Conservation (phyloP, 768 basidiomycete genomes). For the Lactarius hengduanensis region DNA sequence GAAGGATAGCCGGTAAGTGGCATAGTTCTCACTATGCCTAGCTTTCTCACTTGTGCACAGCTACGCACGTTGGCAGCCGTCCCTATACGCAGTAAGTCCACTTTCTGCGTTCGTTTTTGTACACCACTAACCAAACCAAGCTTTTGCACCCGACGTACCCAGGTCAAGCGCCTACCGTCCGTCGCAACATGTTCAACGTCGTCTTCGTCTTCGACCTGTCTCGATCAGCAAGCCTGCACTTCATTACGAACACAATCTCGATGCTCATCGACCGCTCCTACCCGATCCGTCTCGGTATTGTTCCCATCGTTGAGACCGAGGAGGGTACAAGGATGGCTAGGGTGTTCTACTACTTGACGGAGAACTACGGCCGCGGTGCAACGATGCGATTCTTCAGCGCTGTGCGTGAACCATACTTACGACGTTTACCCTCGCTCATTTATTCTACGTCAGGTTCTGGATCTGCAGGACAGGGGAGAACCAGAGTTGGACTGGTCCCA, state of each 20-base stretch:
- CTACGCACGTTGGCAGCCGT: conserved; percentile 52
- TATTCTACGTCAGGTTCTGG: conserved; percentile 3
- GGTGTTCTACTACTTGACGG: conserved; percentile 37
- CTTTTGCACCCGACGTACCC: conserved; percentile 78
- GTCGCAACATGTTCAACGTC: conserved; percentile 79
- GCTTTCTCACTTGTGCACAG: conserved; percentile 33
- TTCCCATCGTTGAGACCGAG: conserved; percentile 61
- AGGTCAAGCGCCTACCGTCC: conserved; percentile 73
- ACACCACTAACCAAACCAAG: conserved; percentile 38
- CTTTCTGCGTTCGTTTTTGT: not conserved
- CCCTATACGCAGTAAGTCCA: conserved; percentile 45
- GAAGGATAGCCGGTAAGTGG: conserved; percentile 65
- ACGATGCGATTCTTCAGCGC: conserved; percentile 15
- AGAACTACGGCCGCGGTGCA: conserved; percentile 12
- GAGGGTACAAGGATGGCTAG: conserved; percentile 39
- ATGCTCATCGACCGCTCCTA: conserved; percentile 70
- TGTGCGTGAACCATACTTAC: not conserved
- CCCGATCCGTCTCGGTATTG: conserved; percentile 84
- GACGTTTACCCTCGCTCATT: not conserved
- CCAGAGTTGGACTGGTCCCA: conserved; percentile 15
- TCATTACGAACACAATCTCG: conserved; percentile 62
- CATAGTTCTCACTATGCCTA: conserved; percentile 16
- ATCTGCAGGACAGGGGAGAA: not conserved
- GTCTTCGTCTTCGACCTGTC: conserved; percentile 82
- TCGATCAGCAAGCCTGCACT: conserved; percentile 52